Percentiles rank a stretch among this genome's conserved stretches.
These are phyloP conservation scores for Juglanconis oblonga DNA, from an alignment of 2,329 filamentous ascomycete genomes.

Conservation along the genomic window DNA sequence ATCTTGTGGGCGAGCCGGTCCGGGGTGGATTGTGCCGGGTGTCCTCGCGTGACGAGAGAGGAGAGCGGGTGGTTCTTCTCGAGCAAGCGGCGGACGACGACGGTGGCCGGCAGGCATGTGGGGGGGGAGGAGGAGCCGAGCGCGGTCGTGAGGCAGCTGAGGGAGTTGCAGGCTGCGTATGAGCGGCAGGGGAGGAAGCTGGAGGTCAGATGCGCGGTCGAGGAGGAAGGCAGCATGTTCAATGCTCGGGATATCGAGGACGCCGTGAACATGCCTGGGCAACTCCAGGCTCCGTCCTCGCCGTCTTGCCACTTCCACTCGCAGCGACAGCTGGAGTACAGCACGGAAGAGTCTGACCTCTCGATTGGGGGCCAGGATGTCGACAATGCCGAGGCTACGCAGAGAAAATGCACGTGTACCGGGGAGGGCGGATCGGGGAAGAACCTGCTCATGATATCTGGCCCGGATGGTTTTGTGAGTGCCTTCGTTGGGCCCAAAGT, in stretches of 20 bases:
- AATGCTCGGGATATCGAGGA: slow-evolving; percentile 45
- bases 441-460: slow-evolving; percentile 78
- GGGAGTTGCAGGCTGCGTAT: slow-evolving; percentile 40
- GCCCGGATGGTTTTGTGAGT: slow-evolving; percentile 84
- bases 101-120: slow-evolving; percentile 2
- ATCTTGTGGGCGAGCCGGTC: slow-evolving; percentile 81
- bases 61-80: not conserved
- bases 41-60: slow-evolving; percentile 24
- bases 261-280: slow-evolving; percentile 22
- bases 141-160: slow-evolving; percentile 60
- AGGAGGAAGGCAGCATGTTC: slow-evolving; percentile 73
- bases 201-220: slow-evolving; percentile 72
- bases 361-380: slow-evolving; percentile 17
- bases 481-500: slow-evolving; percentile 77
- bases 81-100: slow-evolving; percentile 39
- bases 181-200: slow-evolving; percentile 54
- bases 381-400: not conserved
- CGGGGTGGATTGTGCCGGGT: slow-evolving; percentile 63
- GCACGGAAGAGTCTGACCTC: slow-evolving; percentile 20
- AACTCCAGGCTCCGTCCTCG: slow-evolving; percentile 19
- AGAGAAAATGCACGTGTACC: slow-evolving; percentile 25
- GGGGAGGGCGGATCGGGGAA: slow-evolving; percentile 38
- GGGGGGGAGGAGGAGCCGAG: slow-evolving; percentile 32
- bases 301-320: slow-evolving; percentile 25
- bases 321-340: slow-evolving; percentile 24